phyloP scores from a whole-genome alignment of 2,329 filamentous ascomycete genomes.

The Phialocephala subalpina region DNA sequence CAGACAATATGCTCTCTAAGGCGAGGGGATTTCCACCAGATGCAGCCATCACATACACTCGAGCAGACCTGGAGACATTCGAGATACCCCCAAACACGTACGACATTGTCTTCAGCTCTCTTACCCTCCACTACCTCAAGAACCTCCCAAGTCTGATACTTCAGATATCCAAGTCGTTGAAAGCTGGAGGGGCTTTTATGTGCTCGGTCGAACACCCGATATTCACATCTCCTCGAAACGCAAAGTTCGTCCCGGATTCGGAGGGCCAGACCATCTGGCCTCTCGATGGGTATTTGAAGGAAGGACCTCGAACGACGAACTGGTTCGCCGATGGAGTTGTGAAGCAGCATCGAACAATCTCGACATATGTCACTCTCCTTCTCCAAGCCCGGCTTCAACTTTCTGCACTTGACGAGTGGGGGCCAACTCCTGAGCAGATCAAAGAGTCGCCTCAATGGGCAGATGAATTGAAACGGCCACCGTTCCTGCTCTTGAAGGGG shows the following conservation, averaged over 20 bases:
- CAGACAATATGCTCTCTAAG: slow-evolving; percentile 52
- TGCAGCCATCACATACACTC: slow-evolving; percentile 43
- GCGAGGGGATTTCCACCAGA: slow-evolving; percentile 40
- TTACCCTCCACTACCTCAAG: slow-evolving; percentile 95
- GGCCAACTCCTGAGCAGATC: slow-evolving; percentile 33
- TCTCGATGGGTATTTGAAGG: slow-evolving; percentile 51
- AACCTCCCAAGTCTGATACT: slow-evolving; percentile 83
- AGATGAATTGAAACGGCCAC: slow-evolving; percentile 45
- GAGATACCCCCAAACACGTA: slow-evolving; percentile 66
- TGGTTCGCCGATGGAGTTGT: slow-evolving; percentile 53
- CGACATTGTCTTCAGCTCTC: slow-evolving; percentile 85
- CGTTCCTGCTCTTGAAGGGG: slow-evolving; percentile 46
- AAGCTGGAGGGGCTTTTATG: slow-evolving; percentile 88
- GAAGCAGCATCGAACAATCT: slow-evolving; percentile 56
- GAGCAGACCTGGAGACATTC: slow-evolving; percentile 47
- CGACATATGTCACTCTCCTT: slow-evolving; percentile 29
- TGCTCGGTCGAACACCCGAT: slow-evolving; percentile 59
- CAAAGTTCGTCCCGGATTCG: slow-evolving; percentile 42
- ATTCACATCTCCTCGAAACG: slow-evolving; percentile 50
- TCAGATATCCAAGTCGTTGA: slow-evolving; percentile 84
- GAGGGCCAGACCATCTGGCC: slow-evolving; percentile 50
- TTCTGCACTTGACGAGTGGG: slow-evolving; percentile 33
- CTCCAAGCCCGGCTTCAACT: slow-evolving; percentile 31
- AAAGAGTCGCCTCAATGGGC: slow-evolving; percentile 44
- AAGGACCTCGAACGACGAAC: slow-evolving; percentile 48